Evolutionary conservation across 768 basidiomycete genomes (phyloP).

Genomic region (Butyriboletus loyo): DNA sequence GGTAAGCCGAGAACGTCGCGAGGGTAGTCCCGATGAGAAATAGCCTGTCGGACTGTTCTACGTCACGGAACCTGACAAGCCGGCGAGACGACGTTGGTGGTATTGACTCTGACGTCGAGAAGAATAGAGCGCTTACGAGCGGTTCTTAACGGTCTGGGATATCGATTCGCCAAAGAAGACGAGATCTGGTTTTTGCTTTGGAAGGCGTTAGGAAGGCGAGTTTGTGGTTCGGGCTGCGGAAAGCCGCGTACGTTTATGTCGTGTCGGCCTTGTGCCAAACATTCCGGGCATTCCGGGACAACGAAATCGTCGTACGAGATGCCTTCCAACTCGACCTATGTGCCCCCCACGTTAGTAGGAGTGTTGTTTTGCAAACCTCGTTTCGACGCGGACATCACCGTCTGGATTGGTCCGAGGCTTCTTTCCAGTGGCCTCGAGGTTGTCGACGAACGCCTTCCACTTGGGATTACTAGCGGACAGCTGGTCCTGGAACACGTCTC

Average conservation of each 20-base stretch:
- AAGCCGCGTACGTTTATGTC: conserved; percentile 55
- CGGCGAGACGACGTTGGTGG: not conserved
- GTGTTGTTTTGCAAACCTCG: not conserved
- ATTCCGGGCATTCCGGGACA: conserved; percentile 74
- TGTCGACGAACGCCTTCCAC: conserved; percentile 71
- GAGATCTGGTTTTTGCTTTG: conserved; percentile 74
- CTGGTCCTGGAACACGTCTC: conserved; percentile 70
- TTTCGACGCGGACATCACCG: conserved; percentile 65
- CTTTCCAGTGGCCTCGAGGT: conserved; percentile 53
- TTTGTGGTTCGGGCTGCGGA: not conserved
- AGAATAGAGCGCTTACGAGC: conserved; percentile 54
- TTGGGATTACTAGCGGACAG: conserved; percentile 71
- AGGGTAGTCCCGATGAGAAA: conserved; percentile 87
- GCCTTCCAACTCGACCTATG: conserved; percentile 76
- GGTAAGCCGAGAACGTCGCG: conserved; percentile 90
- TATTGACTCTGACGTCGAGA: not conserved
- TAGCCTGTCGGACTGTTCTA: conserved; percentile 63
- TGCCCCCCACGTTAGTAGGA: not conserved
- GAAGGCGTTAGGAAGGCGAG: conserved; percentile 22
- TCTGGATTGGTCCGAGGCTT: conserved; percentile 86
- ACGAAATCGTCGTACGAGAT: conserved; percentile 74
- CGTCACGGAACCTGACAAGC: conserved; percentile 46
- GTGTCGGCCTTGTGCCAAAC: conserved; percentile 52
- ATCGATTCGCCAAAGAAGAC: conserved; percentile 94
- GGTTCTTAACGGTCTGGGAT: conserved; percentile 54